A percentile compares a stretch with the other conserved stretches of the same genome.
These are phyloP conservation scores for Hyaloscypha hepaticicola DNA, from an alignment of 495 filamentous ascomycete species.

Conservation along the genomic window DNA sequence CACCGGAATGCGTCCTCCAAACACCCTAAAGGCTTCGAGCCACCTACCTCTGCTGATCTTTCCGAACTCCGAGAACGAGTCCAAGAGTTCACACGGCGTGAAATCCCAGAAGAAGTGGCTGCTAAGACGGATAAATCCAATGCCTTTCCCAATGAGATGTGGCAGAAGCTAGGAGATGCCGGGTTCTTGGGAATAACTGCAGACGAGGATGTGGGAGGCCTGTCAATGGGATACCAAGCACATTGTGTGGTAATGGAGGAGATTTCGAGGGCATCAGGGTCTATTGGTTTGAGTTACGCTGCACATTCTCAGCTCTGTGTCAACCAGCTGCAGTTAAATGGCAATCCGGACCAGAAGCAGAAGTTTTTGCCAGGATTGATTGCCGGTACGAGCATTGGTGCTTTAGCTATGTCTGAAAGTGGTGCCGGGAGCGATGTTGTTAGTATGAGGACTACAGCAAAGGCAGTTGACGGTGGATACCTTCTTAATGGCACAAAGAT, in stretches of 20 bases:
- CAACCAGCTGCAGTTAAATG: constrained; percentile 94
- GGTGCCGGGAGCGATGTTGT: constrained; percentile 92
- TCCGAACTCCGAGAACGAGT: constrained; percentile 84
- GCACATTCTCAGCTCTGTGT: constrained; percentile 96
- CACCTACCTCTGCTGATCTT: constrained; percentile 75
- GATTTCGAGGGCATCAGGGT: constrained; percentile 62
- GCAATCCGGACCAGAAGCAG: constrained; percentile 71
- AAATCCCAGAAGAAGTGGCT: constrained; percentile 83
- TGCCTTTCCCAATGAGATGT: constrained; percentile 88
- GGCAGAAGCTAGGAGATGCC: constrained; percentile 88
- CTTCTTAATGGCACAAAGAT: constrained; percentile 91
- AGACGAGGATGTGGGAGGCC: constrained; percentile 88
- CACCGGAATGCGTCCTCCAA: constrained; percentile 64
- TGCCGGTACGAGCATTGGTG: constrained; percentile 79
- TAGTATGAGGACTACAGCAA: constrained; percentile 86
- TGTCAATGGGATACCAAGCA: constrained; percentile 94
- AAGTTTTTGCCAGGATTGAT: constrained; percentile 80
- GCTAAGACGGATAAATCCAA: constrained; percentile 78
- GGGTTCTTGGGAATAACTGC: constrained; percentile 93
- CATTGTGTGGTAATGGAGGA: constrained; percentile 98
- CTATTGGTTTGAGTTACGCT: constrained; percentile 88
- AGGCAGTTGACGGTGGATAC: constrained; percentile 80
- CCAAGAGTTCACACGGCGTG: constrained; percentile 85
- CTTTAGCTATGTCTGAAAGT: constrained; percentile 93
- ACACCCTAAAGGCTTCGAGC: constrained; percentile 78